Evolutionary conservation across 1,139 yeast species (phyloP).

Genomic region (Nadsonia commutata): DNA sequence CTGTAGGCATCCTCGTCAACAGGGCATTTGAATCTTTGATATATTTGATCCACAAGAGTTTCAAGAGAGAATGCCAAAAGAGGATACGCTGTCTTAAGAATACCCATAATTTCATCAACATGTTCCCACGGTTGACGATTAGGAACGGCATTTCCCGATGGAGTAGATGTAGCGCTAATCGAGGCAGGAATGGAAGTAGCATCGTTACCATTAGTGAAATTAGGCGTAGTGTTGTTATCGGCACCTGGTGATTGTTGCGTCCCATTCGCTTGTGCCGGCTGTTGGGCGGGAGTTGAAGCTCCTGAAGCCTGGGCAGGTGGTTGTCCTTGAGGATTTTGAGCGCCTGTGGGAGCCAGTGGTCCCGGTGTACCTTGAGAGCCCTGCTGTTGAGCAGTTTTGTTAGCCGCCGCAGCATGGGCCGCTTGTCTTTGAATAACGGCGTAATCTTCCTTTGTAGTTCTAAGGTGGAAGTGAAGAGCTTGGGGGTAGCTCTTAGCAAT

Average conservation of each 20-base stretch:
- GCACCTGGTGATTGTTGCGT: slow-evolving; percentile 5
- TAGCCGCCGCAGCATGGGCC: slow-evolving; percentile 13
- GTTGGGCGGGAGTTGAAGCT: slow-evolving; percentile 6
- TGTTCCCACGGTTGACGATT: slow-evolving; percentile 79
- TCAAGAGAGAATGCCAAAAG: slow-evolving; percentile 82
- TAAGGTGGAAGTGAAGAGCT: slow-evolving; percentile 86
- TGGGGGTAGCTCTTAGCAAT: slow-evolving; percentile 97
- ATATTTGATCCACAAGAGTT: slow-evolving; percentile 88
- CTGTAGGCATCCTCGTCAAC: slow-evolving; percentile 96
- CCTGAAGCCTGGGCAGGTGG: slow-evolving; percentile 7
- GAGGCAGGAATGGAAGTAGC: slow-evolving; percentile 10
- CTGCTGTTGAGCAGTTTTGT: slow-evolving; percentile 3
- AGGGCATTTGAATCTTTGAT: slow-evolving; percentile 83
- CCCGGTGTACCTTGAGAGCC: slow-evolving; percentile 7
- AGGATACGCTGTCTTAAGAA: slow-evolving; percentile 92
- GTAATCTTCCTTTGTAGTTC: slow-evolving; percentile 91
- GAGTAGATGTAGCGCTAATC: slow-evolving; percentile 9
- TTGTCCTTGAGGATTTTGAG: slow-evolving; percentile 6
- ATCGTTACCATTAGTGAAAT: slow-evolving; percentile 11
- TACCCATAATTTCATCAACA: slow-evolving; percentile 90
- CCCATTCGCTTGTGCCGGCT: background rate
- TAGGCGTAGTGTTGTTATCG: slow-evolving; percentile 11
- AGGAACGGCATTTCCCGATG: slow-evolving; percentile 10
- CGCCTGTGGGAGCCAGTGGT: slow-evolving; percentile 9
- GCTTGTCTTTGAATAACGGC: slow-evolving; percentile 77